Evolutionary conservation across 75 land plant species (phyloP).

Genomic region (Chamaecyparis obtusa): DNA sequence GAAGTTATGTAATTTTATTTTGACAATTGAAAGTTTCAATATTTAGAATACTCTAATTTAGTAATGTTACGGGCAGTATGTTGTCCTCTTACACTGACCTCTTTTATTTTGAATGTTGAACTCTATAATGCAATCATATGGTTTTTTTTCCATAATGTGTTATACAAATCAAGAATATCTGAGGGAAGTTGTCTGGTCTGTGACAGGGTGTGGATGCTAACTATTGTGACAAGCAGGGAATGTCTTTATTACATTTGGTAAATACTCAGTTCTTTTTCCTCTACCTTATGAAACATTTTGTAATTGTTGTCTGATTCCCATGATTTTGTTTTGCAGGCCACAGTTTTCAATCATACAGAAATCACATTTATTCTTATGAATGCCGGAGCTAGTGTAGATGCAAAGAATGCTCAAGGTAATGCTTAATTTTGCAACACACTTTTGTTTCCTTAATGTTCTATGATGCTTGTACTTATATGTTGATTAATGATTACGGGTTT

Average conservation of each 20-base stretch:
- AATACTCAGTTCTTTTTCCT: background rate
- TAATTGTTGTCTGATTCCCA: background rate
- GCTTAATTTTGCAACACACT: background rate
- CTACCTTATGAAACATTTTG: background rate
- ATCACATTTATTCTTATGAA: conserved; percentile 84
- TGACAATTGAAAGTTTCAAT: background rate
- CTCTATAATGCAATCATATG: background rate
- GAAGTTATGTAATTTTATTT: background rate
- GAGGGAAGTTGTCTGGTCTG: background rate
- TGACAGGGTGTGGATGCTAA: conserved; percentile 94
- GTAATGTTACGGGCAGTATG: background rate
- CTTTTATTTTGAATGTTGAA: background rate
- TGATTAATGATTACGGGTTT: background rate
- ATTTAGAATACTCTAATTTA: background rate
- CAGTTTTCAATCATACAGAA: conserved; percentile 87
- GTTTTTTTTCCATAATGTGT: background rate
- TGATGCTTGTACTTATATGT: background rate
- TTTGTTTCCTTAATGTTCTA: background rate
- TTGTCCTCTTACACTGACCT: background rate
- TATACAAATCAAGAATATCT: conserved; percentile 5
- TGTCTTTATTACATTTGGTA: conserved; percentile 90
- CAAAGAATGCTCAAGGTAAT: conserved; percentile 84
- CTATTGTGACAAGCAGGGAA: conserved; percentile 85
- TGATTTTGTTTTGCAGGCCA: conserved; percentile 53
- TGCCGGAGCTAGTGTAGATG: conserved; percentile 64